Percentiles rank a stretch among this genome's conserved stretches.
These are phyloP conservation scores for Clavariopsis aquatica DNA, from an alignment of 495 filamentous ascomycete genomes.

Conservation along the genomic window DNA sequence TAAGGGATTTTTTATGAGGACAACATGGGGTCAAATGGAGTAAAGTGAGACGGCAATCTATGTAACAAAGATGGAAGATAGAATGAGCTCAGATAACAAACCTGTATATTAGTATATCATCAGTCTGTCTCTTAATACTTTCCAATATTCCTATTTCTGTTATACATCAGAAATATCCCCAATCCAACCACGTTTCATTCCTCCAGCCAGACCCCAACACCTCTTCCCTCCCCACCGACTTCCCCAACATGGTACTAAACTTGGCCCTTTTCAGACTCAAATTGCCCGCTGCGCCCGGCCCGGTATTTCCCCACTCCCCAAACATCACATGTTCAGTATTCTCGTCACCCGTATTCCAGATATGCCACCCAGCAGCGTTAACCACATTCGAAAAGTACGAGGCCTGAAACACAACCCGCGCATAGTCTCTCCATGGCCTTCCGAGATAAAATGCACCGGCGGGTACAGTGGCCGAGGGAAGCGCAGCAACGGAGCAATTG, in stretches of 20 bases:
- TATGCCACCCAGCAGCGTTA: slow-evolving; percentile 60
- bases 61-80: no score
- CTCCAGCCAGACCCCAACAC: slow-evolving; percentile 57
- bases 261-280: slow-evolving; percentile 46
- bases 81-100: no score
- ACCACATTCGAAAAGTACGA: slow-evolving; percentile 57
- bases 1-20: no score
- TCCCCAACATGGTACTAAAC: slow-evolving; percentile 54
- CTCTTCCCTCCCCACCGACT: slow-evolving; percentile 49
- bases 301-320: slow-evolving; percentile 61
- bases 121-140: not conserved
- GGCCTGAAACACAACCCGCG: slow-evolving; percentile 63
- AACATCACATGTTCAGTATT: slow-evolving; percentile 58
- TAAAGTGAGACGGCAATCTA: no score
- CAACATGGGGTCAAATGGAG: no score
- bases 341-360: slow-evolving; percentile 54
- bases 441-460: slow-evolving; percentile 61
- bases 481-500: slow-evolving; percentile 52
- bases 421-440: slow-evolving; percentile 63
- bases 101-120: no score
- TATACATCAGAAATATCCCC: not conserved
- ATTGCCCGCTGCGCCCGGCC: slow-evolving; percentile 57
- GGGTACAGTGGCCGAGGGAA: slow-evolving; percentile 49
- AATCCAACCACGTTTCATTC: slow-evolving; percentile 41
- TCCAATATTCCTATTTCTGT: not conserved